Evolutionary conservation across 140 eudicot genomes (phyloP), one percentile per base, ranked within the genome.

Genomic region (Erigeron philadelphicus): DNA sequence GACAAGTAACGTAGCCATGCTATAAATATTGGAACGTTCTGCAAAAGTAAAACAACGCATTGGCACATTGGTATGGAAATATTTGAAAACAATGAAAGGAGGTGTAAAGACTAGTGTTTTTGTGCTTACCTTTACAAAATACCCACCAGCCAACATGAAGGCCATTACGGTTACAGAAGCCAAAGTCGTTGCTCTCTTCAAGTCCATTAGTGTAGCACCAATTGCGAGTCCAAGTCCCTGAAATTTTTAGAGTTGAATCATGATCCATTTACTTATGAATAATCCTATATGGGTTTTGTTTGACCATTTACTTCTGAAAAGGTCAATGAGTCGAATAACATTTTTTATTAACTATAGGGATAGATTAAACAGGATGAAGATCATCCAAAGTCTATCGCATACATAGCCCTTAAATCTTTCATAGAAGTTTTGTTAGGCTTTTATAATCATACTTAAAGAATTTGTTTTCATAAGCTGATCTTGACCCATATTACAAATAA

Each of bases 121-220:
- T 38, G 16, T 61, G 23, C 73, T 66, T 79, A 87, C 99, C 94
- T 83, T 85, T 3, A 94, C 97, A 64, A 94, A 94, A 80, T 71
- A 94, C 0, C 95, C 99, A 46, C 99, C 97, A 61, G 99, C 90
- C 83, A 94, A 70, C 99, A 94, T 94, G 84, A 94, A 94, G 70
- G 97, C 87, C 97, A 89, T 94, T 2, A 89, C 95, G 6, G 97
- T 93, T 52, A 93, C 94, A 12, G 99, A 93, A 41, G 95, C 95
- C 23, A 93, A 73, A 38, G 99, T 89, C 17, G 95, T 93, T 43
- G 98, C 98, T 80, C 66, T 81, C 83, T 93, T 93, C 58, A 93
- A 71, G 75, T 93, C 97, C 77, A 83, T 89, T 6, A 87, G 71
- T 23, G 89, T 81, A 78, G 99, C 99, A n/a, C 98, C 96, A 58